These are phyloP conservation scores for Pleurotus pulmonarius DNA, from an alignment of 768 basidiomycete species.

Conservation along the genomic window DNA sequence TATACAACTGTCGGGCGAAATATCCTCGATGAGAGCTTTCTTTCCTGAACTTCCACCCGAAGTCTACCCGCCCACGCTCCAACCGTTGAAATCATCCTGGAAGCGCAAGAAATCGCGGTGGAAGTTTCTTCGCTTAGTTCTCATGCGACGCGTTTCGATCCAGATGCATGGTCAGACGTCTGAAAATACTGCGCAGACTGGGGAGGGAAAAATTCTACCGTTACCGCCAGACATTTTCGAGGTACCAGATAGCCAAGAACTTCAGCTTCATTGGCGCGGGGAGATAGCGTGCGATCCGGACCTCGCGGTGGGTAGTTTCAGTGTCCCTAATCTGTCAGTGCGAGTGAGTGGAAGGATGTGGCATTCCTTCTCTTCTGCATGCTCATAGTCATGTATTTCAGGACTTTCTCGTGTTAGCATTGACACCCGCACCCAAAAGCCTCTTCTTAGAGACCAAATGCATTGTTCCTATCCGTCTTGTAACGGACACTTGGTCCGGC, in stretches of 20 bases:
- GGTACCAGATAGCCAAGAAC: conserved; percentile 28
- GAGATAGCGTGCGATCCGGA: conserved; percentile 35
- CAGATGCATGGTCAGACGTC: conserved; percentile 28
- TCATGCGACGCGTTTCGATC: conserved; percentile 48
- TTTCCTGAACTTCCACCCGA: conserved; percentile 23
- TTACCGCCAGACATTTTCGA: conserved; percentile 33
- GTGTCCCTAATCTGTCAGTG: conserved; percentile 34
- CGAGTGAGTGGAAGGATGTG: conserved; percentile 25
- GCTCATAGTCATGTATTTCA: conserved; percentile 15
- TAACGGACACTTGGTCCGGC: conserved; percentile 48
- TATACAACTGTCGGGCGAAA: conserved; percentile 50
- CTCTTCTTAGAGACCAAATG: conserved; percentile 34
- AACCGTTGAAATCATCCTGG: neutral
- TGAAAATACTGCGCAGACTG: conserved; percentile 36
- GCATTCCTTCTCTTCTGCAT: too few relatives aligned
- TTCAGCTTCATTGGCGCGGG: conserved; percentile 57
- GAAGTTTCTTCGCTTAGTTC: conserved; percentile 39
- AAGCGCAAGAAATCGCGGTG: conserved; percentile 7
- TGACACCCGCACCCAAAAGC: conserved; percentile 35
- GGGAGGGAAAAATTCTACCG: conserved; percentile 44
- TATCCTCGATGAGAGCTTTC: conserved; percentile 42
- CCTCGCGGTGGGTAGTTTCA: conserved; percentile 43
- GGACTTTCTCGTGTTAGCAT: conserved; percentile 54
- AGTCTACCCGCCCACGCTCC: conserved; percentile 8
- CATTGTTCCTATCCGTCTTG: conserved; percentile 50